phyloP scores from a whole-genome alignment of 225 moss, liverwort and hornwort species.

The Polytrichum commune region DNA sequence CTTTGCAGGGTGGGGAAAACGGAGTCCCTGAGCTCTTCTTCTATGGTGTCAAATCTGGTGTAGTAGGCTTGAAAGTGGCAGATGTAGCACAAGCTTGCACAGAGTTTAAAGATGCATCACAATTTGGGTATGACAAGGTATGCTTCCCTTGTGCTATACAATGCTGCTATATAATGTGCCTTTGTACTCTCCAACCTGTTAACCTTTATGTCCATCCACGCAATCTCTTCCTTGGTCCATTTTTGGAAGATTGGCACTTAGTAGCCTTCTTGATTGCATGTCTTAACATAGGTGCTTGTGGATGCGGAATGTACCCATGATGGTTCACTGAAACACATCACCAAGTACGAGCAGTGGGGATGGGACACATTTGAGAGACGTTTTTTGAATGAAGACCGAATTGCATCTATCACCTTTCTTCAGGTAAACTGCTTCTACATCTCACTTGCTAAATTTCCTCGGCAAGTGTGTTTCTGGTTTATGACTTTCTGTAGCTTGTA shows the following conservation, averaged over 20 bases:
- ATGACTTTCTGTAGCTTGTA: no score
- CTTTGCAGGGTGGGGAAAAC: slow-evolving; percentile 52
- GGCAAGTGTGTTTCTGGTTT: no score
- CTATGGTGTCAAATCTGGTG: slow-evolving; percentile 84
- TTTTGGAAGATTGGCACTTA: not conserved
- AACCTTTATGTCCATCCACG: not conserved
- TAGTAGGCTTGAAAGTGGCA: slow-evolving; percentile 82
- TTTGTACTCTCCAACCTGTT: not conserved
- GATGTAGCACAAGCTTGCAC: slow-evolving; percentile 51
- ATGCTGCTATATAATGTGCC: not conserved
- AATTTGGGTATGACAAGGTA: slow-evolving; percentile 79
- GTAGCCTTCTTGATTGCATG: not conserved
- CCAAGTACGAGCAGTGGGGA: slow-evolving; percentile 91
- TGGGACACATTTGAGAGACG: slow-evolving; percentile 97
- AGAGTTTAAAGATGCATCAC: slow-evolving; percentile 29
- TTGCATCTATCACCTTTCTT: slow-evolving; percentile 74
- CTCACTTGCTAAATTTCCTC: no score
- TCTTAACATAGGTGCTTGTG: slow-evolving; percentile 70
- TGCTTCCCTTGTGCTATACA: not conserved
- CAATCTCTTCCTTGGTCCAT: not conserved
- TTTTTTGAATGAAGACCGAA: slow-evolving; percentile 76
- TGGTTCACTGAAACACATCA: slow-evolving; percentile 92
- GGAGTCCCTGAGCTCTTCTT: slow-evolving; percentile 69
- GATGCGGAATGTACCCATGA: slow-evolving; percentile 99
- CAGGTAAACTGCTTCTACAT: slow-evolving; percentile 43